These are phyloP conservation scores for Stachybotrys chlorohalonatus DNA, from an alignment of 2,329 filamentous ascomycete genomes.

Conservation along the genomic window DNA sequence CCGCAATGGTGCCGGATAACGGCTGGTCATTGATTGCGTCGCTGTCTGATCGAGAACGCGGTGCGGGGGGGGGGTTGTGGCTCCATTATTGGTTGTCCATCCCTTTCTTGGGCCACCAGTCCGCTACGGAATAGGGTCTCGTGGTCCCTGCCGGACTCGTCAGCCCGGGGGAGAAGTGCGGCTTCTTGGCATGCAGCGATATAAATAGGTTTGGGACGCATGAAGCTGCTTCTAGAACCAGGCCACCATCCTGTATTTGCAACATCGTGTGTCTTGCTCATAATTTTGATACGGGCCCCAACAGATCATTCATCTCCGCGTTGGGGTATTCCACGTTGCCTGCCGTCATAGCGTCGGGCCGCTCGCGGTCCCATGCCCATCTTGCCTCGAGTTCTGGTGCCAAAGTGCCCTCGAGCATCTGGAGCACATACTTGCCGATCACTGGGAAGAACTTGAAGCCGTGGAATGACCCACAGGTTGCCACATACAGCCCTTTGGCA, in stretches of 20 bases:
- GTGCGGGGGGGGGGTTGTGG: neutral
- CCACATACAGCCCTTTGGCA: conserved; percentile 47
- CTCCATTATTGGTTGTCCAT: neutral
- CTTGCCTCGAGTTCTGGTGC: conserved; percentile 30
- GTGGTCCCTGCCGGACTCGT: neutral
- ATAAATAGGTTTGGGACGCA: neutral
- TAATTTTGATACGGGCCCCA: conserved; percentile 20
- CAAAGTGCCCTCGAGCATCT: conserved; percentile 41
- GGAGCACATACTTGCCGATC: conserved; percentile 52
- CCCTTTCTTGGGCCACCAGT: neutral
- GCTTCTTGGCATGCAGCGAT: neutral
- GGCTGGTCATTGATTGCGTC: neutral
- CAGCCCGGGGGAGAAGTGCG: neutral
- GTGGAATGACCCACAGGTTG: conserved; percentile 58
- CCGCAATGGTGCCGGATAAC: neutral
- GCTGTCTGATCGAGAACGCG: neutral
- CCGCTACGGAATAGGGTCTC: neutral
- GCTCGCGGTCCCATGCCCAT: conserved; percentile 53
- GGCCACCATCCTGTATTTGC: neutral
- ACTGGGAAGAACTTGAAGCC: conserved; percentile 60
- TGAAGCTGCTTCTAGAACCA: neutral
- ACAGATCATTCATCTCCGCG: conserved; percentile 46
- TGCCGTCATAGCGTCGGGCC: conserved; percentile 35
- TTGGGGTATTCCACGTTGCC: conserved; percentile 48
- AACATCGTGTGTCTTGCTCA: conserved; percentile 2